Evolutionary conservation across 352 stramenopile species (phyloP).

Genomic region (Pythium biforme): DNA sequence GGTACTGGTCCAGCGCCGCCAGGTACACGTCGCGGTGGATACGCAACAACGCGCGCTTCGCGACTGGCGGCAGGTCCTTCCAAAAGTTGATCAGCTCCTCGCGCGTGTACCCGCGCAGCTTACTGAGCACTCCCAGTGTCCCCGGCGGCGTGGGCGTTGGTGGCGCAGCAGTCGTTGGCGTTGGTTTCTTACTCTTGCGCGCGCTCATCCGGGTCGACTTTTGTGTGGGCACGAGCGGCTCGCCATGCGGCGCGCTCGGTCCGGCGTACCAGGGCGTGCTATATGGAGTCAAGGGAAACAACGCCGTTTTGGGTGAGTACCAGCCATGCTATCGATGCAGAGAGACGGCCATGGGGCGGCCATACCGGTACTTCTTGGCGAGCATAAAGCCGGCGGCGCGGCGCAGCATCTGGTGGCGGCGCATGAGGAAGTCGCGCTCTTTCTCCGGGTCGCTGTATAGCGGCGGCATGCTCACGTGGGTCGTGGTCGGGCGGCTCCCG

Average conservation of each 20-base stretch:
- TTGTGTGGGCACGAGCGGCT: constrained; percentile 14
- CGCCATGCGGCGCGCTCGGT: constrained; percentile 9
- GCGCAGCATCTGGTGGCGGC: constrained; percentile 57
- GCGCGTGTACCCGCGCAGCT: constrained; percentile 53
- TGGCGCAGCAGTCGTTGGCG: not conserved
- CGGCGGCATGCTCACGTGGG: constrained; percentile 30
- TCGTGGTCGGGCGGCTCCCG: constrained; percentile 43
- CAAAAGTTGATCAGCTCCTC: constrained; percentile 83
- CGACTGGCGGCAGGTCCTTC: constrained; percentile 63
- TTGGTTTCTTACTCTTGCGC: constrained; percentile 2
- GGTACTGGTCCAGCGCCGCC: constrained; percentile 65
- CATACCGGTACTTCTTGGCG: constrained; percentile 73
- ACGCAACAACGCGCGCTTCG: constrained; percentile 64
- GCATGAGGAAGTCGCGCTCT: constrained; percentile 48
- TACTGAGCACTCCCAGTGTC: constrained; percentile 25
- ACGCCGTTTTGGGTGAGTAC: no score
- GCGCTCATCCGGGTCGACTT: not conserved
- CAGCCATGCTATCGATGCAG: no score
- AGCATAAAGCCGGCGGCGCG: constrained; percentile 72
- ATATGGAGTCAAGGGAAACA: no score
- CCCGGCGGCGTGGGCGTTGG: constrained; percentile 20
- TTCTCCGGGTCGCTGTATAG: constrained; percentile 30
- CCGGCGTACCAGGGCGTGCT: constrained; percentile 23
- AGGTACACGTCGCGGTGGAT: constrained; percentile 75
- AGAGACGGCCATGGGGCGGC: no score